Base-by-base conservation (phyloP, 2,329 filamentous ascomycete genomes). In the Ophiobolus disseminans region DNA sequence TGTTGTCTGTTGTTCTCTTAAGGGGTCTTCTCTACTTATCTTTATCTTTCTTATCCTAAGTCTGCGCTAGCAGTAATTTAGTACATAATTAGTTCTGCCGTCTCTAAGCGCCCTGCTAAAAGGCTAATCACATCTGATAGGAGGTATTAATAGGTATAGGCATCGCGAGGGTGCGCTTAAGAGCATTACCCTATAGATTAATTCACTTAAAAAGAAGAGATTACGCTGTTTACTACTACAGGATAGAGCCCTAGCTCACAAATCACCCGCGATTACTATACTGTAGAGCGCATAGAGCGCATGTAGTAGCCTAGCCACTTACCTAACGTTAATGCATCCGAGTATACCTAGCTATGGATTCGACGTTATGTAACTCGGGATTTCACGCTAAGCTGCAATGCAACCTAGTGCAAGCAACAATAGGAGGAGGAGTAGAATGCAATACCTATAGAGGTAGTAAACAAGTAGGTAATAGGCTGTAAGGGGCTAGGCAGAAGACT, bases 321-420 rank as follows among this genome's bases (percentile, higher is more conserved):
- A 17, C n/a, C n/a, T 4, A 31, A 55, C 9, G 22, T 50, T 5
- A 55, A 55, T 28, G 40, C 51, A 31, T 28, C 22, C 10, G 40
- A 55, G 43, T 44, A 55, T 38, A 36, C 43, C 38, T 55, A 35
- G 50, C n/a, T n/a, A n/a, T n/a, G n/a, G n/a, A n/a, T n/a, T n/a
- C n/a, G n/a, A 21, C 23, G 36, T 3, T 32, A 48, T 19, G 19
- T 50, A 9, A 50, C 47, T 3, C 23, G 22, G 35, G 16, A 50
- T 7, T 55, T 48, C 31, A 39, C 35, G 5, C 51, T 32, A 32
- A 40, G 32, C 13, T 43, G 28, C 4, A 51, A 10, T 20, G 16
- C 1, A 2, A n/a, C 39, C 13, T 3, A 51, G 39, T 52, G 36
- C 17, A 31, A 52, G 25, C 9, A 19, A 4, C 36, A 52, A 11